Conservation (phyloP, 208 protist genomes). For the Phytomonas francai region DNA sequence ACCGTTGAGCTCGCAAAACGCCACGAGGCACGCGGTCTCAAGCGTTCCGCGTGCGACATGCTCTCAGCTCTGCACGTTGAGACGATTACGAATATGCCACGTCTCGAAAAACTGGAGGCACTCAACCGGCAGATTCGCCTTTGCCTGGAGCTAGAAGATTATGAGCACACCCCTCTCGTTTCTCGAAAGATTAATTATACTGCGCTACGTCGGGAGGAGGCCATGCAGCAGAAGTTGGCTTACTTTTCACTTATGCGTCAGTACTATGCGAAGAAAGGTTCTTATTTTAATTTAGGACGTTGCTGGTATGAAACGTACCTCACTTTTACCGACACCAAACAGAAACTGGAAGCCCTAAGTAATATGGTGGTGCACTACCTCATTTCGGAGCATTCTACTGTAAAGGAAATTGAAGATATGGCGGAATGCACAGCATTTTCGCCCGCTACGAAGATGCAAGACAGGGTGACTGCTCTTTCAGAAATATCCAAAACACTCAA, state of each 20-base stretch:
- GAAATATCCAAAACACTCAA: conserved; percentile 41
- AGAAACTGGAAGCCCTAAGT: conserved; percentile 59
- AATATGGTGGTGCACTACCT: conserved; percentile 79
- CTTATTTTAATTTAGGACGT: conserved; percentile 90
- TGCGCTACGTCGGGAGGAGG: conserved; percentile 58
- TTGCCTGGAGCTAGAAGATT: conserved; percentile 91
- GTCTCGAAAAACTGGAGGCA: conserved; percentile 92
- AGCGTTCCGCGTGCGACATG: conserved; percentile 89
- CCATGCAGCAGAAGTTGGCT: conserved; percentile 61
- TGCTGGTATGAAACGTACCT: conserved; percentile 92
- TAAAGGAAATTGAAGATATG: conserved; percentile 72
- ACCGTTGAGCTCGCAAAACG: conserved; percentile 88
- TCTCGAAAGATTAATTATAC: conserved; percentile 91
- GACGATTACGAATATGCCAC: conserved; percentile 96
- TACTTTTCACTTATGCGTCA: conserved; percentile 88
- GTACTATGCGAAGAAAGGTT: conserved; percentile 74
- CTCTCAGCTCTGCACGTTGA: conserved; percentile 94
- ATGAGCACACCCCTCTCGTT: conserved; percentile 90
- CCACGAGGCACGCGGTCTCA: conserved; percentile 85
- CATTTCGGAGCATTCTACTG: conserved; percentile 69
- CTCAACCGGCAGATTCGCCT: conserved; percentile 95
- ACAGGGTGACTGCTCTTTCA: conserved; percentile 41
- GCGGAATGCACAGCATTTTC: conserved; percentile 75
- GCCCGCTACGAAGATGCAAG: conserved; percentile 45
- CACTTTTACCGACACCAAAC: conserved; percentile 68